Base-by-base conservation (phyloP, 306 rosid genomes). In the Cyclanthera cordifolia region DNA sequence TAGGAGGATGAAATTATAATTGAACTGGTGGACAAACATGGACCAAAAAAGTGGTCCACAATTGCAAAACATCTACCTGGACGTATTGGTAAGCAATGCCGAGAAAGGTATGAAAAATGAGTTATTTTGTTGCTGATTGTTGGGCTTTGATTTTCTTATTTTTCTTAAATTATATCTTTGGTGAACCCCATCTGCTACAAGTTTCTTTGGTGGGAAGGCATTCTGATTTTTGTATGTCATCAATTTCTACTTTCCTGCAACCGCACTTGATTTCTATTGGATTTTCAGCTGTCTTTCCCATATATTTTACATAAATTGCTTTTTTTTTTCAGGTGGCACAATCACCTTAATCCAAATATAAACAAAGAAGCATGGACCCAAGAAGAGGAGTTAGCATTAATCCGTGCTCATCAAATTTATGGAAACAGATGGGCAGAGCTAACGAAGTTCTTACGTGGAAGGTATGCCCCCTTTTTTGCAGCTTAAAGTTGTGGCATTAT, bases 371-470 rank as follows among this genome's bases (percentile, higher is more conserved):
- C 99, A 78, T 94, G 99, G 99, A 90, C 97, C 5, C 94, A 85
- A 76, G 99, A 94, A 50, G 99, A 94, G 77, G 99, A 94, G 83
- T 68, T 94, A 69, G 95, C 96, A 79, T 78, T 94, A 61, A 86
- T 94, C 60, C 95, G 87, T 39, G 99, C 97, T 45, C 99, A 94
- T 88, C 90, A 88, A 64, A 79, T 88, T 43, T 85, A 85, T 67
- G 99, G 99, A 79, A 94, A 94, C 83, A 85, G 79, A 84, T 94
- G 99, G 99, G 99, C 99, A 50, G 99, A 94, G 77, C 81, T 94
- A 60, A 83, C 99, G 1, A 94, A 94, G 79, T 73, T 85, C 67
- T 85, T 94, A 81, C 97, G 95, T 43, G 99, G 99, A 86, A 88
- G 99, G 99, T 94, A 77, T 63, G 66, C 52, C 39, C 54, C 54